A percentile compares a stretch with the other conserved stretches of the same genome.
Evolutionary conservation across 2,329 filamentous ascomycete genomes (phyloP).

Genomic region (Blumeriella jaapii): DNA sequence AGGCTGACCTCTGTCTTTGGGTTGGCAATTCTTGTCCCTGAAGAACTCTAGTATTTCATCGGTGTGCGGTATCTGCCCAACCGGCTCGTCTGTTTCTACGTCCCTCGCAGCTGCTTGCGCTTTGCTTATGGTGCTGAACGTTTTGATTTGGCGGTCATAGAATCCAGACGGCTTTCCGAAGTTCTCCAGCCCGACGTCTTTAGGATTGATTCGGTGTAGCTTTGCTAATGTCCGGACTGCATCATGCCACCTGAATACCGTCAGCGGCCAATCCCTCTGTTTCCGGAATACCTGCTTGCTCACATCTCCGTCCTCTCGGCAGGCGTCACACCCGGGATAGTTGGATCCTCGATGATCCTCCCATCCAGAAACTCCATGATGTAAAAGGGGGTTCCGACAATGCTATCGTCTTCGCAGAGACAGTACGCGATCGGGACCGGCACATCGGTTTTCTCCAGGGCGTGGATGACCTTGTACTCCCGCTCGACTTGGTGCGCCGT

Average conservation of each 20-base stretch:
- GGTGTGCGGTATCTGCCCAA: constrained; percentile 77
- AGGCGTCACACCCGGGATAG: constrained; percentile 60
- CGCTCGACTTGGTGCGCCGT: constrained; percentile 95
- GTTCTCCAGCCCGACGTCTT: constrained; percentile 51
- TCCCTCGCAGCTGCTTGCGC: constrained; percentile 69
- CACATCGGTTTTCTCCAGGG: constrained; percentile 67
- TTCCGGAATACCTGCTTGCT: constrained; percentile 12
- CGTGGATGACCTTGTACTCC: constrained; percentile 83
- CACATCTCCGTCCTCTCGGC: constrained; percentile 63
- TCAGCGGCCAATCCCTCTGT: background rate
- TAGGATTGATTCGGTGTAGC: constrained; percentile 65
- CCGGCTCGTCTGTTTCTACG: constrained; percentile 60
- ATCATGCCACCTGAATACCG: constrained; percentile 55
- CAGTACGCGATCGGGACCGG: constrained; percentile 75
- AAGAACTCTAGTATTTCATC: constrained; percentile 74
- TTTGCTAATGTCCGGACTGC: constrained; percentile 74
- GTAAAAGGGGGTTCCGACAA: constrained; percentile 90
- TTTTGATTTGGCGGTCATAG: constrained; percentile 76
- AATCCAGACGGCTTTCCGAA: constrained; percentile 71
- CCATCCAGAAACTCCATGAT: constrained; percentile 95
- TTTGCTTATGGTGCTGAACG: constrained; percentile 66
- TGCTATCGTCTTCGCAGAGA: constrained; percentile 68
- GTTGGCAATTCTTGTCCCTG: constrained; percentile 54
- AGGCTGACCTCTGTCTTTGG: constrained; percentile 64
- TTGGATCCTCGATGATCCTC: constrained; percentile 82